Base-by-base conservation (phyloP, 2,329 filamentous ascomycete species). In the Mycosphaerella sp. region DNA sequence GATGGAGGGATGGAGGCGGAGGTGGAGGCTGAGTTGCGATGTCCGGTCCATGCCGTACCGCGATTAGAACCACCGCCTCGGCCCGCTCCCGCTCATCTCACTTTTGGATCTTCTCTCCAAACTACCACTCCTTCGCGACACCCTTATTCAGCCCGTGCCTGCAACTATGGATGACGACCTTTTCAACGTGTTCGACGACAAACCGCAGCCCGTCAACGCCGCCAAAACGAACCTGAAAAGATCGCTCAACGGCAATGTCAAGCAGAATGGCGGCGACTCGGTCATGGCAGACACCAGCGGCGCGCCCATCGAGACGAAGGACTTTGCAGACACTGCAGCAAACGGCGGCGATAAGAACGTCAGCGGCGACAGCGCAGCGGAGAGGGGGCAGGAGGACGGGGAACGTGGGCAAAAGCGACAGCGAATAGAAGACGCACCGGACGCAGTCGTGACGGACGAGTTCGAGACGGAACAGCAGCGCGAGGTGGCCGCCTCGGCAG, bases 381-480 rank as follows among this genome's bases (percentile, higher is more conserved):
- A 25, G 6, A 6, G 21, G 21, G 21, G 7, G 21, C 21, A 25
- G 21, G 56, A 74, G 69, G 45, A 72, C 69, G 55, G 65, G n/a
- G 41, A 52, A 39, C 75, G 77, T 49, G 74, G 81, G 41, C 71
- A 66, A 54, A 89, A 88, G 70, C 81, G 85, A 59, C 76, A 81
- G 65, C 80, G 83, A 60, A 75, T 73, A 60, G 77, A 83, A 56
- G 73, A 77, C 48, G 86, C 85, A 62, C 80, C 81, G 8, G 85
- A 85, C 55, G 88, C 91, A 4, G 84, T 97, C 41, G 80, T 97
- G 62, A 89, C 91, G 16, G 93, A 98, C 73, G 83, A 85, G 10
- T 98, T 98, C 69, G 84, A 97, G 73, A 97, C 93, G 10, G 90
- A 93, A 66, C 84, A 95, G 72, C 94, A 90, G 57, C 80, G 91